Base-by-base conservation (phyloP, 1,284 basidiomycete species). In the Ceratobasidium sp. region DNA sequence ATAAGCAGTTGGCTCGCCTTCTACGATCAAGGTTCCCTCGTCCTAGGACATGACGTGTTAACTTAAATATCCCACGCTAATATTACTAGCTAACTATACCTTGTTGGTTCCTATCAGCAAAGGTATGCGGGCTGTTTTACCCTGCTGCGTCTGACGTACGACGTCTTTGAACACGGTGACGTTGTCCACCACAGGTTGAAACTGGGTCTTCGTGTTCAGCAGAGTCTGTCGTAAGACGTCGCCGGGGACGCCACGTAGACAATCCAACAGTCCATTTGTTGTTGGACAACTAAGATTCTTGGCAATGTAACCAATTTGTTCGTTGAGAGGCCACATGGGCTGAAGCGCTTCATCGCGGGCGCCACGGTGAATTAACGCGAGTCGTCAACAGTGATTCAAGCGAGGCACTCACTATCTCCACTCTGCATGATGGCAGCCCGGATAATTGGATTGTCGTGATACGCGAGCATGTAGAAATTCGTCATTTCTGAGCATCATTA, bases 401-500 rank as follows among this genome's bases (percentile, higher is more conserved):
- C 22, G 62, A 24, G 41, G 53, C 24, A 80, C 83, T 75, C 76
- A 85, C 84, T 85, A 75, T 85, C 84, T 6, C 82, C 81, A 76
- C 84, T 85, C 74, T 84, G 84, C 84, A 85, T 84, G 44, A 85
- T 78, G 0, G 83, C 84, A 24, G 82, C 83, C 17, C 83, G 81
- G 51, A 86, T 82, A 45, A 85, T 77, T 0, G 85, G 82, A 53
- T 85, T 79, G 6, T 80, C 75, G n/a, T 79, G 75, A 74, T 80
- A 85, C 8, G 84, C 84, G 11, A 84, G 84, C 56, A 86, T 80
- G 75, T 86, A 86, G 84, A 85, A 76, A 84, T 84, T 84, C 51
- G 3, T 41, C 29, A 64, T 51, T 44, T 51, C 5, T 64, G 19
- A 24, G 14, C 53, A 19, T 75, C 22, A 72, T 36, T 54, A 36